Evolutionary conservation across 2,329 filamentous ascomycete species (phyloP).

Genomic region (Aspergillus sp.): DNA sequence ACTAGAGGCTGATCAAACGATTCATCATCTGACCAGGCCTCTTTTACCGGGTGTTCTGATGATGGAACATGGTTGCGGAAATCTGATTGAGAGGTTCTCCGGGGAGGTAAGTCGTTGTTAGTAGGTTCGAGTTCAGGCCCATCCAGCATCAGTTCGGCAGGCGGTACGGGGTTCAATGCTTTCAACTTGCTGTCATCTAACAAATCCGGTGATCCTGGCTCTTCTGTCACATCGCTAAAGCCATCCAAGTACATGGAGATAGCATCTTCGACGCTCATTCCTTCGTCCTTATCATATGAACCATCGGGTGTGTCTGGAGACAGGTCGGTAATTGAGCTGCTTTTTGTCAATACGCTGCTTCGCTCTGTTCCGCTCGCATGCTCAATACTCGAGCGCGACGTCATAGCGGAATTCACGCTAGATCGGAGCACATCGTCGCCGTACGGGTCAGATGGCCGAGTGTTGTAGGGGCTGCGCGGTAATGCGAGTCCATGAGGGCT

Average conservation of each 20-base stretch:
- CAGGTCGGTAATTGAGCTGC: constrained; percentile 72
- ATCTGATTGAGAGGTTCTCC: constrained; percentile 3
- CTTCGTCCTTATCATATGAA: constrained; percentile 59
- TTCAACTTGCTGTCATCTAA: constrained; percentile 37
- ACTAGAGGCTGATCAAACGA: constrained; percentile 14
- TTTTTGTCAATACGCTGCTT: constrained; percentile 79
- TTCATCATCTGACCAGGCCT: constrained; percentile 7
- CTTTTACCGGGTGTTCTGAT: not conserved
- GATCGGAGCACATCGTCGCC: constrained; percentile 50
- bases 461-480: constrained; percentile 36
- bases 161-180: constrained; percentile 33
- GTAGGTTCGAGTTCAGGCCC: constrained; percentile 27
- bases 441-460: constrained; percentile 36
- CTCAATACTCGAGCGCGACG: constrained; percentile 62
- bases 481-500: constrained; percentile 33
- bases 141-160: constrained; percentile 30
- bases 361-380: constrained; percentile 72
- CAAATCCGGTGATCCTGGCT: constrained; percentile 39
- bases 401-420: constrained; percentile 65
- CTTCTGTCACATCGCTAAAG: constrained; percentile 54
- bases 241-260: constrained; percentile 65
- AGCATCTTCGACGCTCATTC: constrained; percentile 64
- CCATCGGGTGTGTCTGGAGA: constrained; percentile 66
- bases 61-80: not conserved
- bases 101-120: constrained; percentile 27